phyloP scores from a whole-genome alignment of 345 rosid genomes.

The Turnera subulata region DNA sequence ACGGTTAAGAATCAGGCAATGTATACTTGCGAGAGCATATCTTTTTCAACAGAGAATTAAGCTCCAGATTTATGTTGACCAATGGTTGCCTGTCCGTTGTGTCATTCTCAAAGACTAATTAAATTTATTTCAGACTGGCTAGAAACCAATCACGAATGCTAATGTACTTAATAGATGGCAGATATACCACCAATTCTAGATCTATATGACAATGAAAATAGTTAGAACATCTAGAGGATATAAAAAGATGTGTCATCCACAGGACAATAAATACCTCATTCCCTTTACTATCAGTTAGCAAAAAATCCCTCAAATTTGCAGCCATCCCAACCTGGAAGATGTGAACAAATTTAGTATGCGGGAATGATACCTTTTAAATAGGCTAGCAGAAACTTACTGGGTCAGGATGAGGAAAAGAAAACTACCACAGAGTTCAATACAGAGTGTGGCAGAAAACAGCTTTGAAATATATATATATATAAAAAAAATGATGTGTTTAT shows the following conservation, averaged over 20 bases:
- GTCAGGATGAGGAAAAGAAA: not conserved
- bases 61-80: too few species aligned
- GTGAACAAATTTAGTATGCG: slow-evolving; percentile 6
- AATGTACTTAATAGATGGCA: slow-evolving; percentile 20
- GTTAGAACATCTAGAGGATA: not conserved
- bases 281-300: slow-evolving; percentile 60
- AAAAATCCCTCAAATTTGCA: slow-evolving; percentile 74
- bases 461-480: too few species aligned
- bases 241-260: too few species aligned
- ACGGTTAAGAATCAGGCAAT: too few species aligned
- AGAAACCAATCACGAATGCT: slow-evolving; percentile 4
- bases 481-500: too few species aligned
- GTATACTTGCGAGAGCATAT: too few species aligned
- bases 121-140: not conserved
- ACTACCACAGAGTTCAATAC: not conserved
- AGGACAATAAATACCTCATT: slow-evolving; percentile 44
- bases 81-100: too few species aligned
- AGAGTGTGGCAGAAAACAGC: not conserved
- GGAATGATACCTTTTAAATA: not conserved
- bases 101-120: too few species aligned
- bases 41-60: too few species aligned
- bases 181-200: not conserved
- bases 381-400: not conserved
- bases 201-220: not conserved
- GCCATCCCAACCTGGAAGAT: slow-evolving; percentile 74